A percentile compares a stretch with the other conserved stretches of the same genome.
Conservation (phyloP, 1,139 yeast species). For the Yamadazyma atmosphaerica region DNA sequence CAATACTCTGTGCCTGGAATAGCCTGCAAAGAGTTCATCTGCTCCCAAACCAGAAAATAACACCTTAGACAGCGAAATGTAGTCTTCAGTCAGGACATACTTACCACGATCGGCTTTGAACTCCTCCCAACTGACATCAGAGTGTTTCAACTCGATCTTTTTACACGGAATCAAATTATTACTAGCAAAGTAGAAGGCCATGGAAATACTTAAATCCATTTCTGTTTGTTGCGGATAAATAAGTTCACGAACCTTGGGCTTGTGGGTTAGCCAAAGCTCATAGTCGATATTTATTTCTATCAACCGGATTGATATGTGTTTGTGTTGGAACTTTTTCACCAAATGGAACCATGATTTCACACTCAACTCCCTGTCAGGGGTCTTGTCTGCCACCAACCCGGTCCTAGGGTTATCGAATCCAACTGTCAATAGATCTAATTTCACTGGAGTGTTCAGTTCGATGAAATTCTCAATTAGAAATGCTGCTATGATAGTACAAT, state of each 20-base stretch:
- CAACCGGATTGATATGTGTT: constrained; percentile 40
- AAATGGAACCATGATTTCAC: constrained; percentile 59
- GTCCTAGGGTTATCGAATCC: constrained; percentile 93
- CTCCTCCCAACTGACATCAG: constrained; percentile 20
- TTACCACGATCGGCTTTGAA: constrained; percentile 18
- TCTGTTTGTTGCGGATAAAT: constrained; percentile 88
- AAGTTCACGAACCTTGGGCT: constrained; percentile 54
- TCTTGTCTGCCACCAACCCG: constrained; percentile 52
- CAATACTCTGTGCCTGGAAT: constrained; percentile 68
- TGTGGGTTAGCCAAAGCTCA: constrained; percentile 56
- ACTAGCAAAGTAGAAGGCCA: constrained; percentile 92
- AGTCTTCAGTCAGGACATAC: constrained; percentile 18
- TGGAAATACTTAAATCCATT: constrained; percentile 93
- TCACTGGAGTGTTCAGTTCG: constrained; percentile 6
- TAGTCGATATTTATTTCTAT: constrained; percentile 75
- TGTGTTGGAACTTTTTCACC: constrained; percentile 33
- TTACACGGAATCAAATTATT: constrained; percentile 35
- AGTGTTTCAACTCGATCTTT: constrained; percentile 16
- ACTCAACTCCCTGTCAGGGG: constrained; percentile 85
- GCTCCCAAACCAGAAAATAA: constrained; percentile 95
- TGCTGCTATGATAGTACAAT: constrained; percentile 77
- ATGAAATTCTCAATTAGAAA: constrained; percentile 30
- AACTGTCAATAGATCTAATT: constrained; percentile 79
- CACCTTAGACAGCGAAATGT: constrained; percentile 61
- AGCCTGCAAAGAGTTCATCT: constrained; percentile 93